Percentiles rank a stretch among this genome's conserved stretches.
Conservation (phyloP, 306 rosid genomes). For the Oemleria cerasiformis region DNA sequence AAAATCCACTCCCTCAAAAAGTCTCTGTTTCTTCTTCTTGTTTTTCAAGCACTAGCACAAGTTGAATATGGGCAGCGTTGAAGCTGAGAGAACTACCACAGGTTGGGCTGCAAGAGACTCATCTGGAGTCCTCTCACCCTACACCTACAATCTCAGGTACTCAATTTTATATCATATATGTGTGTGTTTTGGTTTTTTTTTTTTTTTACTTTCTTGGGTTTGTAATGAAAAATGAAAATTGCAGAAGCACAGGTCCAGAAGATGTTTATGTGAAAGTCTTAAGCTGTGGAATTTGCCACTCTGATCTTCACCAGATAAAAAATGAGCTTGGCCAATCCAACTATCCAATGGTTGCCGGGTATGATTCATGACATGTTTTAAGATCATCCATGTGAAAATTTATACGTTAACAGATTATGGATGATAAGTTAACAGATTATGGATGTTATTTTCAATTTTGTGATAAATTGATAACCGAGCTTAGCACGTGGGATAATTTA, state of each 20-base stretch:
- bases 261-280: slow-evolving; percentile 74
- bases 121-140: slow-evolving; percentile 86
- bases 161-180: not conserved
- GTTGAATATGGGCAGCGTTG: slow-evolving; percentile 51
- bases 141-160: slow-evolving; percentile 63
- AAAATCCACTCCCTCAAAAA: no score
- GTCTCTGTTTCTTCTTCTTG: no score
- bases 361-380: not conserved
- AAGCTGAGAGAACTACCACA: slow-evolving; percentile 48
- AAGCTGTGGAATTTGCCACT: slow-evolving; percentile 82
- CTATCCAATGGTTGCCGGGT: slow-evolving; percentile 96
- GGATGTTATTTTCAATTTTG: no score
- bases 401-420: no score
- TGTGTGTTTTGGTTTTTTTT: not conserved
- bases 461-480: no score
- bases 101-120: slow-evolving; percentile 93
- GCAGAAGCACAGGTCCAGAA: slow-evolving; percentile 79
- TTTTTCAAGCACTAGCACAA: no score
- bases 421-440: no score
- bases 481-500: no score
- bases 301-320: slow-evolving; percentile 74
- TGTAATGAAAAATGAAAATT: not conserved
- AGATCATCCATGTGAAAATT: not conserved
- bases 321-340: slow-evolving; percentile 87
- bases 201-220: not conserved